Conservation (phyloP, 805 yeast genomes). For the Candida quercuum region DNA sequence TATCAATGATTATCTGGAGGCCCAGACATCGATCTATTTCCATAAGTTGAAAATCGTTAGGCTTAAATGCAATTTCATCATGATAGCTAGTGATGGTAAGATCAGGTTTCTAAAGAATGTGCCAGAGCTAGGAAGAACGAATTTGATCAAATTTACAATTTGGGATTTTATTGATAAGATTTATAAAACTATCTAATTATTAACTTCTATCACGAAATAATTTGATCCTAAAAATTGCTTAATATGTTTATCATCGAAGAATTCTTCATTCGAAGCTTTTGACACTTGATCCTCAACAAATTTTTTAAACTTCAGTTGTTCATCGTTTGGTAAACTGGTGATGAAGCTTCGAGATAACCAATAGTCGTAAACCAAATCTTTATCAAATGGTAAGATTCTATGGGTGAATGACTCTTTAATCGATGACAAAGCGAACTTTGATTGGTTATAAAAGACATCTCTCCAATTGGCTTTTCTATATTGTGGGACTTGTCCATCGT, state of each 20-base stretch:
- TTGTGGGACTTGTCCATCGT: constrained; percentile 48
- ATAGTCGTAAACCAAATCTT: constrained; percentile 37
- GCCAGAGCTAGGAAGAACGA: constrained; percentile 15
- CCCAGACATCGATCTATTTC: constrained; percentile 26
- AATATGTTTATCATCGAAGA: constrained; percentile 5
- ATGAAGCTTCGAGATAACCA: constrained; percentile 55
- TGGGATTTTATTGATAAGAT: constrained; percentile 21
- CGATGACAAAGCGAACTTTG: constrained; percentile 28
- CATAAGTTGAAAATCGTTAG: constrained; percentile 16
- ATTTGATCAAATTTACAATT: constrained; percentile 18
- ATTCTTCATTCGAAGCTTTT: constrained; percentile 5
- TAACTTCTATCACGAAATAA: constrained; percentile 16
- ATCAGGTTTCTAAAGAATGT: constrained; percentile 16
- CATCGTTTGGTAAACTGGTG: constrained; percentile 35
- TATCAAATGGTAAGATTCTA: constrained; percentile 26
- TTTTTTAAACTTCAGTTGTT: constrained; percentile 28
- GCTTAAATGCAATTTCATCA: constrained; percentile 16
- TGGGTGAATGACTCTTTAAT: constrained; percentile 28
- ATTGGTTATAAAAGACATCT: constrained; percentile 28
- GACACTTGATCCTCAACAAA: constrained; percentile 27
- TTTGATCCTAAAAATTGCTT: constrained; percentile 20
- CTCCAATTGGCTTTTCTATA: constrained; percentile 47
- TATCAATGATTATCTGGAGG: constrained; percentile 17
- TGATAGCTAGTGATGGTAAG: constrained; percentile 18
- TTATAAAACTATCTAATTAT: constrained; percentile 8